Evolutionary conservation across 1,139 yeast genomes (phyloP), one percentile per base, ranked within the genome.

Genomic region (Scheffersomyces illinoinensis): DNA sequence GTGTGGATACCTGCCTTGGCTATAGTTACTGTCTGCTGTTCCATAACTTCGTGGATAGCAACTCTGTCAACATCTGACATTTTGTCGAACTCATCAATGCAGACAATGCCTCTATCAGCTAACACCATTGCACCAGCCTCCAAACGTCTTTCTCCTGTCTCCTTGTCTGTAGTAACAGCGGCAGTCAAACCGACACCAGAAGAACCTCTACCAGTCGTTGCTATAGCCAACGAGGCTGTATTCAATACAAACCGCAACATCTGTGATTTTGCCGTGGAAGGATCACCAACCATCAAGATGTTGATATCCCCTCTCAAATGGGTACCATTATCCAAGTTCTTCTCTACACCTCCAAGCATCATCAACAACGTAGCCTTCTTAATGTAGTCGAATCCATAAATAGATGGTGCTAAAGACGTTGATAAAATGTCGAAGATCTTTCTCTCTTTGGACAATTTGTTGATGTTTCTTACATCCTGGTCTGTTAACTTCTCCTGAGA

Each of bases 101-200:
- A 95, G 53, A 95, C 98, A 61, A 96, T 84, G 64, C 99, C 99
- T 66, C 98, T 83, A 75, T 95, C 99, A 12, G 98, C 99, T 63
- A 96, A 80, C 53, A 95, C 99, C 99, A 95, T 95, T 3, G 99
- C 99, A 82, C 99, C 99, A 0, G 99, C 99, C 76, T 96, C 99
- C 64, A 95, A 80, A 67, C 97, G 85, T 71, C 98, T 84, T 77
- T 95, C 99, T 57, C 99, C 99, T 0, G 99, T 95, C 74, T 95
- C 99, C 69, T 89, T 89, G 74, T 95, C 99, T 2, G 95, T 86
- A 3, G 98, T 93, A 4, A 95, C 99, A 0, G 99, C 99, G 17
- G 99, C 99, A 0, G 99, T 95, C 70, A 95, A 85, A 90, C 99
- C 99, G 54, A 96, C 99, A 75, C 99, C 99, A 0, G 99, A 93